Evolutionary conservation across 805 yeast genomes (phyloP).

Genomic region (Hanseniaspora opuntiae): DNA sequence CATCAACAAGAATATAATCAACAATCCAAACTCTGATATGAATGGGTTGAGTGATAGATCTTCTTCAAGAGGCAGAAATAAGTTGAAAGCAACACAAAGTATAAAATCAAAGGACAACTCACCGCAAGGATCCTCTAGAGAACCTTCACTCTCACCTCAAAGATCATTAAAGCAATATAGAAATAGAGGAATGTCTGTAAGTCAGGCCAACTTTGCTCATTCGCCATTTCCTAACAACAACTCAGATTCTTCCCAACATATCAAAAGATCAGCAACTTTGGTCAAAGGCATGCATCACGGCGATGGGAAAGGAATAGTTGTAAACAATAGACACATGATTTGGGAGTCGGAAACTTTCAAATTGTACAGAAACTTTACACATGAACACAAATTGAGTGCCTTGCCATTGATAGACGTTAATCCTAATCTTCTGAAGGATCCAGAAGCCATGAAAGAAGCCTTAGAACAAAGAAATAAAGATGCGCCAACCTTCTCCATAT

Average conservation of each 20-base stretch:
- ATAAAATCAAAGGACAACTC: neutral
- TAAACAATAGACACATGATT: conserved; percentile 12
- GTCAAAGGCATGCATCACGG: neutral
- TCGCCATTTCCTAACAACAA: conserved; percentile 9
- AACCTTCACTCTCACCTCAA: conserved; percentile 7
- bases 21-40: neutral
- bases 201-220: conserved; percentile 10
- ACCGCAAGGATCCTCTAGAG: conserved; percentile 3
- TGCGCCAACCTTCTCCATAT: conserved; percentile 5
- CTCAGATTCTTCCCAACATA: conserved; percentile 12
- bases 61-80: conserved; percentile 4
- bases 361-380: conserved; percentile 21
- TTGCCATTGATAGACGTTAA: conserved; percentile 15
- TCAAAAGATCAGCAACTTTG: conserved; percentile 5
- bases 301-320: conserved; percentile 7
- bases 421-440: neutral
- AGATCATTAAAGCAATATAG: conserved; percentile 15
- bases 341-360: conserved; percentile 19
- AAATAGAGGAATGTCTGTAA: conserved; percentile 17
- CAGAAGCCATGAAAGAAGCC: conserved; percentile 4
- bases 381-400: conserved; percentile 20
- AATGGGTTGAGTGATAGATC: neutral
- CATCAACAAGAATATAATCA: neutral
- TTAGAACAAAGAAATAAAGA: neutral
- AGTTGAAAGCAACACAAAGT: neutral